These are phyloP conservation scores for Polyplosphaeria fusca DNA, from an alignment of 495 filamentous ascomycete species.

Conservation along the genomic window DNA sequence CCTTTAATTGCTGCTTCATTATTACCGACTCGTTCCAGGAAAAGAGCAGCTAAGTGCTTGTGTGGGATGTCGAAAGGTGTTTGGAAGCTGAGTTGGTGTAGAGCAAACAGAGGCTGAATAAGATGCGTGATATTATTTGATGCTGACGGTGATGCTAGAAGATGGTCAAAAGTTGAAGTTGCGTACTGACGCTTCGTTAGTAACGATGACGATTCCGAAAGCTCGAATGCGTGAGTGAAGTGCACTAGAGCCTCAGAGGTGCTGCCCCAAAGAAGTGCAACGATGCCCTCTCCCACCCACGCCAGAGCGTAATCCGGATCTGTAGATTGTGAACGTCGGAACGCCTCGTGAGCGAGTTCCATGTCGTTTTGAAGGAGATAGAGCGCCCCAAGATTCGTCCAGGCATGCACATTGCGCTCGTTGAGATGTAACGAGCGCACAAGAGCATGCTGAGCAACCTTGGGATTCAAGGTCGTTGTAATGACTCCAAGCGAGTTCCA, in stretches of 20 bases:
- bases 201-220: conserved; percentile 69
- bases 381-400: conserved; percentile 87
- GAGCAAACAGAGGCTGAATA: conserved; percentile 79
- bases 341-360: conserved; percentile 80
- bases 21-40: conserved; percentile 75
- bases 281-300: conserved; percentile 89
- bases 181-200: conserved; percentile 74
- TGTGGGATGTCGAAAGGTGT: conserved; percentile 63
- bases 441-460: conserved; percentile 89
- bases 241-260: conserved; percentile 70
- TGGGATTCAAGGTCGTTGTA: conserved; percentile 76
- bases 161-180: conserved; percentile 72
- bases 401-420: conserved; percentile 73
- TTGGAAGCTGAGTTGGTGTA: conserved; percentile 73
- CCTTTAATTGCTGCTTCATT: conserved; percentile 59
- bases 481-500: conserved; percentile 95
- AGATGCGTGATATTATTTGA: conserved; percentile 60
- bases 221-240: conserved; percentile 95
- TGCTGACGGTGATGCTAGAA: conserved; percentile 54
- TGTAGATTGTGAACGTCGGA: conserved; percentile 83
- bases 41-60: conserved; percentile 73
- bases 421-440: conserved; percentile 92
- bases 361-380: conserved; percentile 80
- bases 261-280: conserved; percentile 73
- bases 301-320: conserved; percentile 90